Evolutionary conservation across 164 flowering plant species (phyloP).

Genomic region (Platanus orientalis): DNA sequence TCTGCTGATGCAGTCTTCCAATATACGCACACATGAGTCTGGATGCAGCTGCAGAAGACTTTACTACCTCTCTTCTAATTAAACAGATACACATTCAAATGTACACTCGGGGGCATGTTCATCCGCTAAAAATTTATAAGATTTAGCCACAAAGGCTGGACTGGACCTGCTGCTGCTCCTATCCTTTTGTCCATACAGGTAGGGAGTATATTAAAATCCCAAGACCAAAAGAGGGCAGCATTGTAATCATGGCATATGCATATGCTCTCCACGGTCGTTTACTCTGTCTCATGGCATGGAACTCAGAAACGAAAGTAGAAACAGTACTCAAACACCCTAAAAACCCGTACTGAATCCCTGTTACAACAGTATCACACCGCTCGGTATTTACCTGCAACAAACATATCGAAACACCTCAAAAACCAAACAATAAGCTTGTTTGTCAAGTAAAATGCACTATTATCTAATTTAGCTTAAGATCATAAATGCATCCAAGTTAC

Average conservation of each 20-base stretch:
- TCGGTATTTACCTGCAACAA: slow-evolving; percentile 53
- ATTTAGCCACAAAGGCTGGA: too few relatives aligned
- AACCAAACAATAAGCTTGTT: not conserved
- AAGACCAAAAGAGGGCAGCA: slow-evolving; percentile 50
- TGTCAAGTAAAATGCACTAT: too few relatives aligned
- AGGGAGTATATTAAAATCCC: slow-evolving; percentile 67
- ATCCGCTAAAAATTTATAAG: too few relatives aligned
- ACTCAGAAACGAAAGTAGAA: slow-evolving; percentile 86
- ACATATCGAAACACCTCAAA: not conserved
- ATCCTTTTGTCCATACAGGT: slow-evolving; percentile 59
- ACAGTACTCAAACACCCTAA: slow-evolving; percentile 92
- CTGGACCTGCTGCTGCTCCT: not conserved
- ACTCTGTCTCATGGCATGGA: slow-evolving; percentile 69
- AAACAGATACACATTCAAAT: too few relatives aligned
- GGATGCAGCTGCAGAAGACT: too few relatives aligned
- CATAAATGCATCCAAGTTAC: not conserved
- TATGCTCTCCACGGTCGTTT: slow-evolving; percentile 67
- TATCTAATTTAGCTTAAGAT: not conserved
- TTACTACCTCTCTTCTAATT: too few relatives aligned
- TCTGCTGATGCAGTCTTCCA: too few relatives aligned
- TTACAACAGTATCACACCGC: slow-evolving; percentile 42
- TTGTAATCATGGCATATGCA: slow-evolving; percentile 52
- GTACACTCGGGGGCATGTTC: too few relatives aligned
- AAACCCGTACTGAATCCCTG: slow-evolving; percentile 74
- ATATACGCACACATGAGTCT: too few relatives aligned